Base-by-base conservation (phyloP, 257 asterid species). In the Nicotiana knightiana region DNA sequence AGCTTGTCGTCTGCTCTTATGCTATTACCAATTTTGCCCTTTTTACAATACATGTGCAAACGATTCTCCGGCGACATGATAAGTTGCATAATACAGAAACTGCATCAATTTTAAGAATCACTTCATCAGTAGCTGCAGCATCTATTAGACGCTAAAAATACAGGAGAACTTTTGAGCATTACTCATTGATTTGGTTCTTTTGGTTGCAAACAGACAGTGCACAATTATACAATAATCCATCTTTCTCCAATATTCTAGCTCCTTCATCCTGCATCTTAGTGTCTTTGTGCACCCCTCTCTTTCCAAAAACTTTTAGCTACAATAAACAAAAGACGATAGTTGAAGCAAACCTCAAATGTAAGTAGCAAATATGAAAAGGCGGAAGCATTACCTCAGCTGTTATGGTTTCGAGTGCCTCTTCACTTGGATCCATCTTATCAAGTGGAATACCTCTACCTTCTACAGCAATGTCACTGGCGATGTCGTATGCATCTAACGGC, bases 271-370 rank as follows among this genome's bases (percentile, higher is more conserved):
- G 94, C 90, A 96, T 62, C 75, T 89, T 94, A 0, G 94, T 84
- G 83, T 91, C 98, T 89, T 88, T 93, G 85, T 96, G 97, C 59
- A 96, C 98, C 3, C 97, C 93, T 82, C 97, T 89, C 86, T 94
- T 96, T 18, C 99, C 99, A 16, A 53, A 94, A 6, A 96, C 81
- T 86, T 94, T 94, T 4, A 95, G 92, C 99, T 93, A 91, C 21
- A 76, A 32, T 17, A 15, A 17, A 18, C 6, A 26, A 28, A 48
- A 48, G 26, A 48, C 1, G 0, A 26, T 7, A 51, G 28, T 16
- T 48, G 62, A 73, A 2, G 2, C 15, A 26, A 51, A 26, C 39
- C 66, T 35, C 4, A 32, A 35, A 26, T 35, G 43, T 13, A 66
- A 17, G 15, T 87, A 1, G 62, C 24, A 46, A 48, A 73, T 6